Evolutionary conservation across 73 alveolate genomes (phyloP).

Genomic region (Paramecium sonneborni): DNA sequence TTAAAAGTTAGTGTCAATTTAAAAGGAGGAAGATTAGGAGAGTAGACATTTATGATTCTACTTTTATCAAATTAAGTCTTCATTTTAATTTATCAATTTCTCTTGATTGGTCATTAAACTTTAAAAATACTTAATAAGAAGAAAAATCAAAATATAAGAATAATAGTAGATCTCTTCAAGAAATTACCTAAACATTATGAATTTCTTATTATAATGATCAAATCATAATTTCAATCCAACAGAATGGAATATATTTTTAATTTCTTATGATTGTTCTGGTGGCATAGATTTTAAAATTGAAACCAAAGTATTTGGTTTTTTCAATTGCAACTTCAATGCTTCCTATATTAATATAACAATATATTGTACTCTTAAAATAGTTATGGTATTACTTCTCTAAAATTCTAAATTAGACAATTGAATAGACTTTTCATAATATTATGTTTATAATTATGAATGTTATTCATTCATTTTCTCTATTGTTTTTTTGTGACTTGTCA

Average conservation of each 20-base stretch:
- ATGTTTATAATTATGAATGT: background rate
- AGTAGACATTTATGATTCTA: background rate
- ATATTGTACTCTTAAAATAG: background rate
- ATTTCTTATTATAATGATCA: background rate
- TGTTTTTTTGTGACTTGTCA: background rate
- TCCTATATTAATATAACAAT: background rate
- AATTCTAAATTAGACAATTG: background rate
- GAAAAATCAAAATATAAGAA: background rate
- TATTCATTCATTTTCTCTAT: background rate
- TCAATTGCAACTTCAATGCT: background rate
- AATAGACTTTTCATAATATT: background rate
- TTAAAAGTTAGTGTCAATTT: background rate
- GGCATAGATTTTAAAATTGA: background rate
- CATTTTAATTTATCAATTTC: constrained; percentile 26
- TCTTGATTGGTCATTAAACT: background rate
- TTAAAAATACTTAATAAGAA: background rate
- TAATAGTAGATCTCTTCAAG: background rate
- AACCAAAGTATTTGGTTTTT: background rate
- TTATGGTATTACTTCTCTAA: background rate
- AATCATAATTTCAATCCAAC: background rate
- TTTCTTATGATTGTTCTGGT: background rate
- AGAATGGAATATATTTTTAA: background rate
- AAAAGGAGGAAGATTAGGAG: constrained; percentile 19
- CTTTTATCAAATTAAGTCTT: constrained; percentile 30
- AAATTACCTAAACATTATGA: background rate